These are phyloP conservation scores for Tremella fuciformis DNA, from an alignment of 768 basidiomycete species.

Conservation along the genomic window DNA sequence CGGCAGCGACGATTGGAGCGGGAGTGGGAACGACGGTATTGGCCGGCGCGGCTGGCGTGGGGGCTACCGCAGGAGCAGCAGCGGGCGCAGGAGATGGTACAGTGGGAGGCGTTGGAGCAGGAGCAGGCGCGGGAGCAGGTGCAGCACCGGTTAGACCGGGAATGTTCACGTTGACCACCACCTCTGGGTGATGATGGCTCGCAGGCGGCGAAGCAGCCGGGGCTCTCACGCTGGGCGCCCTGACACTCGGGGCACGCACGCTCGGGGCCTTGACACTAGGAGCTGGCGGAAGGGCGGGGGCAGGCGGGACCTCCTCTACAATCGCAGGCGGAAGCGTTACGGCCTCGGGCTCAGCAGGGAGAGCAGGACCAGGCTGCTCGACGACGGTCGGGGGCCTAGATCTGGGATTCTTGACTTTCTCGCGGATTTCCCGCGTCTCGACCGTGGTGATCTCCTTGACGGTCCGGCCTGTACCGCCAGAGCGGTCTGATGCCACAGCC, in stretches of 20 bases:
- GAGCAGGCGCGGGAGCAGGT: conserved; percentile 13
- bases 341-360: background rate
- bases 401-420: conserved; percentile 6
- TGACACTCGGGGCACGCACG: conserved; percentile 8
- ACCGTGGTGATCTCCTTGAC: conserved; percentile 2
- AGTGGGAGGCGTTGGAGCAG: conserved; percentile 14
- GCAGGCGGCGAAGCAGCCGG: conserved; percentile 1
- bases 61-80: conserved; percentile 7
- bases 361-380: background rate
- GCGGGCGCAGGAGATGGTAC: conserved; percentile 10
- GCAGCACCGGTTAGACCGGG: conserved; percentile 11
- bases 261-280: conserved; percentile 14
- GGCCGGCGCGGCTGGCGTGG: conserved; percentile 7
- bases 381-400: conserved; percentile 4
- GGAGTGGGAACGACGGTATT: background rate
- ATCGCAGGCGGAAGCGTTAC: background rate
- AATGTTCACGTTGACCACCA: conserved; percentile 37
- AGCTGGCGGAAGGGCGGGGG: conserved; percentile 5
- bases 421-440: conserved; percentile 3
- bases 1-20: background rate
- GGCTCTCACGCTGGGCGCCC: background rate
- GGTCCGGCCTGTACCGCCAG: background rate
- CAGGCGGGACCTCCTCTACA: background rate
- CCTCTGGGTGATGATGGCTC: conserved; percentile 30
- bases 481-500: background rate